Base-by-base conservation (phyloP, 345 rosid genomes). In the Geranium rotundifolium region DNA sequence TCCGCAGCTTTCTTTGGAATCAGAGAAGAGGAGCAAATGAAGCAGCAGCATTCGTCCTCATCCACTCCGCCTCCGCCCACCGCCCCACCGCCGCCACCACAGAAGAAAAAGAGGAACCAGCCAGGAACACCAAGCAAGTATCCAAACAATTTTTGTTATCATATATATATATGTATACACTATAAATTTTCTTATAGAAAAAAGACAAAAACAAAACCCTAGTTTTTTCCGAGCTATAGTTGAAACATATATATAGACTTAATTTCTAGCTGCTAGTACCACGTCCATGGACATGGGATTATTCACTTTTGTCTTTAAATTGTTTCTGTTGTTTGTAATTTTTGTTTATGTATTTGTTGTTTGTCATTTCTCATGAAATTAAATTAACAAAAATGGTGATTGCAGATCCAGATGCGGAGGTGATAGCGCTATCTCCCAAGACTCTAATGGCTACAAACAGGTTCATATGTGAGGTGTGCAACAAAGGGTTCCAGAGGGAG, bases 331-430 rank as follows among this genome's bases (percentile, higher is more conserved):
- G 52, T 46, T 9, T 46, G 52, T 46, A 9, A 9, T 46, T 14
- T 7, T 46, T 46, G 3, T 14, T 46, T 7, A 46, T 46, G 27
- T 3, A 46, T 46, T 9, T 0, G 52, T 46, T 7, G 52, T 46
- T 46, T 46, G 52, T 46, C 52, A 46, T 46, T 46, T 46, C 1
- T 46, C 52, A 9, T 46, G 52, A 12, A 46, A 46, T 46, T 9
- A 12, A 46, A 46, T 7, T 46, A 14, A 14, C 3, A 46, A 46
- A 46, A 12, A 18, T 63, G 31, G 59, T 62, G 41, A 34, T 13
- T 60, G 68, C 81, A 88, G 96, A 86, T 82, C 92, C 96, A 63
- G 96, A 86, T 79, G 85, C 96, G 57, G 92, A 86, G 67, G 90
- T 88, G 76, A 81, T 88, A 76, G 92, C 96, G 18, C 77, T 88